Evolutionary conservation across 257 asterid species (phyloP).

Genomic region (Thymus quinquecostatus): DNA sequence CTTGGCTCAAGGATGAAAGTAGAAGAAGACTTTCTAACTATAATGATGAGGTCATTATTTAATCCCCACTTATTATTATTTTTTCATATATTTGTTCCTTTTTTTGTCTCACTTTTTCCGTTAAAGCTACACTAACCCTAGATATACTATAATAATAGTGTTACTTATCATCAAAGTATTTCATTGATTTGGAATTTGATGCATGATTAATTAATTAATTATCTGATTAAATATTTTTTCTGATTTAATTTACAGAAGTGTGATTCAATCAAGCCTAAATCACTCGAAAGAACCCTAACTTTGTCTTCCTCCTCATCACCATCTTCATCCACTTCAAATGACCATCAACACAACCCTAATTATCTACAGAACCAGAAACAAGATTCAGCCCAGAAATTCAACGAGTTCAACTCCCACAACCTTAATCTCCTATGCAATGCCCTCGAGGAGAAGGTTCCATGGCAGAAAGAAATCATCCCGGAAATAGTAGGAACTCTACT

Average conservation of each 20-base stretch:
- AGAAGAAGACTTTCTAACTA: conserved; percentile 40
- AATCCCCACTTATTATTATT: background rate
- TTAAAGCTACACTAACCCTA: background rate
- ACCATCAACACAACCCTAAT: conserved; percentile 45
- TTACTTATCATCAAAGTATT: too few species aligned
- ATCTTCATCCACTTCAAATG: conserved; percentile 47
- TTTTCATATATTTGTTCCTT: background rate
- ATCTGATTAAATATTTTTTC: background rate
- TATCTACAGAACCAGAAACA: background rate
- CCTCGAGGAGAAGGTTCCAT: conserved; percentile 60
- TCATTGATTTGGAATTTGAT: too few species aligned
- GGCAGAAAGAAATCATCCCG: conserved; percentile 59
- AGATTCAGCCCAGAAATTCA: conserved; percentile 42
- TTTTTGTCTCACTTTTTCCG: background rate
- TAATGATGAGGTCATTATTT: conserved; percentile 51
- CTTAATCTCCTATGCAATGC: conserved; percentile 57
- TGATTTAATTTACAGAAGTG: conserved; percentile 35
- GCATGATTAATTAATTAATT: too few species aligned
- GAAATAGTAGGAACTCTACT: conserved; percentile 56
- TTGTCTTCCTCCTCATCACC: conserved; percentile 55
- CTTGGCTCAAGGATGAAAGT: conserved; percentile 68
- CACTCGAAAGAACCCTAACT: conserved; percentile 46
- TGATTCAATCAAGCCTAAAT: conserved; percentile 30
- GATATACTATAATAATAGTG: too few species aligned
- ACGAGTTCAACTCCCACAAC: conserved; percentile 54